Evolutionary conservation across 805 yeast species (phyloP).

Genomic region (Spencermartinsiella europaea): DNA sequence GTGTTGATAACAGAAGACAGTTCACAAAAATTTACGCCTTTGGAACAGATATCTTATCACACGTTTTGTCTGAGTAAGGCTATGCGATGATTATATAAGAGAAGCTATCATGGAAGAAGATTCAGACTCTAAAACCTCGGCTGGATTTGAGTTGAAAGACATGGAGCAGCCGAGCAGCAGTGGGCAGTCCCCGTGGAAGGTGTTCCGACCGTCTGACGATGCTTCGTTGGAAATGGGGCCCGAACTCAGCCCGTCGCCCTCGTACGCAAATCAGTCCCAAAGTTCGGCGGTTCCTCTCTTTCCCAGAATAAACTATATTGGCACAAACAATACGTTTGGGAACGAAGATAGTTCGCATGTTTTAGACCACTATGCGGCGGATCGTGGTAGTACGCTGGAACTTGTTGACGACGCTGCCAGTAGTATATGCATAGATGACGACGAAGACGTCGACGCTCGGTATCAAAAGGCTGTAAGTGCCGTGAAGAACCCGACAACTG

Average conservation of each 20-base stretch:
- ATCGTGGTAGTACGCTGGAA: neutral
- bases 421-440: slow-evolving; percentile 29
- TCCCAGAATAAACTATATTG: neutral
- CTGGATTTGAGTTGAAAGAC: neutral
- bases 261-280: neutral
- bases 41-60: no score
- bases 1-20: no score
- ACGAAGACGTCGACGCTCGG: slow-evolving; percentile 18
- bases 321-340: neutral
- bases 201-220: neutral
- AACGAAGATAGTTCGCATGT: neutral
- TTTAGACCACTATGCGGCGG: neutral
- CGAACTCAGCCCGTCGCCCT: neutral
- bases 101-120: no score
- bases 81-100: no score
- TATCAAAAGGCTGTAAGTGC: slow-evolving; percentile 25
- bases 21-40: no score
- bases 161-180: neutral
- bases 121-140: neutral
- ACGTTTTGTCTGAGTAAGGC: no score
- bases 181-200: neutral
- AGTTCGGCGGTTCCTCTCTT: neutral
- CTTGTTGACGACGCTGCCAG: slow-evolving; percentile 27
- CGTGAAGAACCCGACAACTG: slow-evolving; percentile 3
- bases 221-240: neutral